Conservation (phyloP, 2,329 filamentous ascomycete species). For the Trematosphaeria pertusa region DNA sequence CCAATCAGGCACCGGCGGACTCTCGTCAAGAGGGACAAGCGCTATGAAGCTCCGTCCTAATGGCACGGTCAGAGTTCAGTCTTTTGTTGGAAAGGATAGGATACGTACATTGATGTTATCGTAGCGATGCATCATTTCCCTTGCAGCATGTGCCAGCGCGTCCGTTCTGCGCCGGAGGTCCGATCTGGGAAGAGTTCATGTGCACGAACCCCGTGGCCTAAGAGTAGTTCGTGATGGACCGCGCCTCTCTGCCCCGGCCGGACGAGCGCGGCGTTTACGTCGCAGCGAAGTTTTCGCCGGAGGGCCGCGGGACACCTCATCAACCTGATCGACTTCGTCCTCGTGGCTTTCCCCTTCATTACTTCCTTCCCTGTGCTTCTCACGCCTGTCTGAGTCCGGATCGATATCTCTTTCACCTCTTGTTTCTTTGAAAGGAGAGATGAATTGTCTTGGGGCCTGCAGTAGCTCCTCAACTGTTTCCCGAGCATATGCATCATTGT, state of each 20-base stretch:
- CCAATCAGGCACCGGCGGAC: no score
- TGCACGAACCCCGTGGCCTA: slow-evolving; percentile 9
- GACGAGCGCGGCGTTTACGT: slow-evolving; percentile 7
- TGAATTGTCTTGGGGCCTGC: slow-evolving; percentile 8
- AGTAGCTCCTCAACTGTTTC: slow-evolving; percentile 7
- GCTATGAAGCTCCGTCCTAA: no score
- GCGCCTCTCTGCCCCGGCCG: slow-evolving; percentile 2
- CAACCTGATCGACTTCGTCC: slow-evolving; percentile 1
- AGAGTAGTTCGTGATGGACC: slow-evolving; percentile 11
- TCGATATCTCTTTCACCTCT: slow-evolving; percentile 6
- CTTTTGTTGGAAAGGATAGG: no score
- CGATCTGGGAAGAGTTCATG: slow-evolving; percentile 5
- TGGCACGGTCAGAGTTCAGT: no score
- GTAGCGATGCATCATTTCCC: no score
- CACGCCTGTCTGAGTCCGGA: no score
- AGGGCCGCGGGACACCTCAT: not conserved
- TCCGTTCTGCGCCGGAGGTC: slow-evolving; percentile 2
- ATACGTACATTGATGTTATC: no score
- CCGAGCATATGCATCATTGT: slow-evolving; percentile 5
- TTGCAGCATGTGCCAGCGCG: no score
- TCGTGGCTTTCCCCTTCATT: slow-evolving; percentile 5
- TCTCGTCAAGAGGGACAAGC: no score
- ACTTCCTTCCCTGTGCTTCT: slow-evolving; percentile 8
- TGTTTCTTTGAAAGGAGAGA: slow-evolving; percentile 10
- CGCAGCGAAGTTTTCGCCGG: not conserved